phyloP scores from a whole-genome alignment of 2,329 filamentous ascomycete species.

The Thielaviopsis musarum region DNA sequence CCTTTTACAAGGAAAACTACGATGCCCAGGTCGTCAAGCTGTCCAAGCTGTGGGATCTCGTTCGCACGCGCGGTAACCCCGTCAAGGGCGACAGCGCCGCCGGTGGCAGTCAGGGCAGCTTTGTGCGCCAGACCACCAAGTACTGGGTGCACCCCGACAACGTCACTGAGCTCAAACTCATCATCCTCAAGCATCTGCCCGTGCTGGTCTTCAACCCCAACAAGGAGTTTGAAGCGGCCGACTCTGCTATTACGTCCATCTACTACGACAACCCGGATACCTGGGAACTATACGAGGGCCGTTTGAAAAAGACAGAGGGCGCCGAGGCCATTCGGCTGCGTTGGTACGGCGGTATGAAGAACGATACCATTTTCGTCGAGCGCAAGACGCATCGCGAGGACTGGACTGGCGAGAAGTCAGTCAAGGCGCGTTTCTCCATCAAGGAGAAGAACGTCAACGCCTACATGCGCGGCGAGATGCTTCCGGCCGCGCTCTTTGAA shows the following conservation, averaged over 20 bases:
- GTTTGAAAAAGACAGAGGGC: slow-evolving; percentile 93
- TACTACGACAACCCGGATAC: slow-evolving; percentile 93
- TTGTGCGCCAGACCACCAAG: slow-evolving; percentile 93
- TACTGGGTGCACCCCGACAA: slow-evolving; percentile 99
- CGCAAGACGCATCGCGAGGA: slow-evolving; percentile 96
- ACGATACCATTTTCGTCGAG: slow-evolving; percentile 89
- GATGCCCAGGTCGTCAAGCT: slow-evolving; percentile 89
- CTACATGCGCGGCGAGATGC: slow-evolving; percentile 69
- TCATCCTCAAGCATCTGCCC: slow-evolving; percentile 91
- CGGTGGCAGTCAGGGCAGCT: slow-evolving; percentile 84
- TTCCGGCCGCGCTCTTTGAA: slow-evolving; percentile 80
- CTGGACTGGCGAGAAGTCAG: slow-evolving; percentile 97
- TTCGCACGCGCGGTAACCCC: slow-evolving; percentile 82
- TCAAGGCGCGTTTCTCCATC: slow-evolving; percentile 85
- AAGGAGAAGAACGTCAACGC: slow-evolving; percentile 98
- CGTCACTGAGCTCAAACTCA: slow-evolving; percentile 93
- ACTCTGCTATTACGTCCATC: slow-evolving; percentile 92
- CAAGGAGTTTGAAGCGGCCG: slow-evolving; percentile 84
- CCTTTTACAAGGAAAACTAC: slow-evolving; percentile 98
- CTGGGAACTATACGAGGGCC: slow-evolving; percentile 87
- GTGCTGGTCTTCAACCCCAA: slow-evolving; percentile 94
- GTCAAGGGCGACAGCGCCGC: slow-evolving; percentile 83
- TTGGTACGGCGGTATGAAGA: slow-evolving; percentile 97
- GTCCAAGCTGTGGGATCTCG: slow-evolving; percentile 86
- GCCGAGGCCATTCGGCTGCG: slow-evolving; percentile 90